phyloP scores from a whole-genome alignment of 2,329 filamentous ascomycete genomes.

The Meredithiella fracta region DNA sequence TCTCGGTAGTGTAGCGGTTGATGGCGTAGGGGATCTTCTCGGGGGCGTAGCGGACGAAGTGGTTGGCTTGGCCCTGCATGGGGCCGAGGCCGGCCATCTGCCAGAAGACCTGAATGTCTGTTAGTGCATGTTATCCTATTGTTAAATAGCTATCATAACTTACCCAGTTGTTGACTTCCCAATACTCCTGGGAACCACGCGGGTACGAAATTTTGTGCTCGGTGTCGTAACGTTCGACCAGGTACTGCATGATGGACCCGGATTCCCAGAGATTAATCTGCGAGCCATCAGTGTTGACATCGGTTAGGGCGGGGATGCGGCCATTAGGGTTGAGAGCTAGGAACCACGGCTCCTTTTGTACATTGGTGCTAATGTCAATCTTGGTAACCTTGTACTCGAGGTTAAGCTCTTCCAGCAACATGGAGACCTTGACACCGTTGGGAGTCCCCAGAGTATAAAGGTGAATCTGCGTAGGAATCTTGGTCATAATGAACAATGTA shows the following conservation, averaged over 20 bases:
- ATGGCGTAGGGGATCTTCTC: conserved; percentile 72
- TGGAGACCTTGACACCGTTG: conserved; percentile 81
- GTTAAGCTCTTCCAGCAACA: conserved; percentile 70
- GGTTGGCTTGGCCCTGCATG: conserved; percentile 73
- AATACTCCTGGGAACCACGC: conserved; percentile 52
- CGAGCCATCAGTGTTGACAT: conserved; percentile 58
- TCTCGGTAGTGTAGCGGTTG: conserved; percentile 69
- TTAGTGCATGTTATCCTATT: neutral
- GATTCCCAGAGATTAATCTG: conserved; percentile 66
- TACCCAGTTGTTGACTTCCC: conserved; percentile 66
- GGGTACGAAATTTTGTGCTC: conserved; percentile 75
- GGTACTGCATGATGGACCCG: conserved; percentile 69
- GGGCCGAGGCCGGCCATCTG: conserved; percentile 68
- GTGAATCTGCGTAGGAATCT: conserved; percentile 44
- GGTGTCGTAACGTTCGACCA: conserved; percentile 64
- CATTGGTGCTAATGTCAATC: conserved; percentile 5
- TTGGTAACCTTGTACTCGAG: conserved; percentile 49
- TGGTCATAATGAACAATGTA: conserved; percentile 25
- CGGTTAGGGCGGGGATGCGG: conserved; percentile 74
- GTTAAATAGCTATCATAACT: conserved; percentile 16
- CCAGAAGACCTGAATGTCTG: conserved; percentile 39
- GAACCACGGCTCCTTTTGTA: conserved; percentile 53
- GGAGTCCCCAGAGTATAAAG: conserved; percentile 73
- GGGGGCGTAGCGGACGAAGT: conserved; percentile 69
- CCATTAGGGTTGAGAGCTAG: conserved; percentile 86